phyloP scores from a whole-genome alignment of 345 rosid species.

The Balakata baccata region DNA sequence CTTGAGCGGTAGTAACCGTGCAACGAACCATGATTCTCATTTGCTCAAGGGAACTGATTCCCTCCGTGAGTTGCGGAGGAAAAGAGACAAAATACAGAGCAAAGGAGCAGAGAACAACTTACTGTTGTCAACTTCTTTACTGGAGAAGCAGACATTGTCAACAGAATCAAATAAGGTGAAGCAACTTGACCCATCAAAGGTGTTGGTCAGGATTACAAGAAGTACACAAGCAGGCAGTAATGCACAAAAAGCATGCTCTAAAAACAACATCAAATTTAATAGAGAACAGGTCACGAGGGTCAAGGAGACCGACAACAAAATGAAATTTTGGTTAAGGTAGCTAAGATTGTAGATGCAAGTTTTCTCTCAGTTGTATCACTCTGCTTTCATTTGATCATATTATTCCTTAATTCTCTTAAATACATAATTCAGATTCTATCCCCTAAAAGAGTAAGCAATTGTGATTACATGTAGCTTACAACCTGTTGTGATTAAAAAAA shows the following conservation, averaged over 20 bases:
- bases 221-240: conserved; percentile 18
- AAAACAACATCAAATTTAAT: conserved; percentile 12
- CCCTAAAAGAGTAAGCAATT: too few relatives aligned
- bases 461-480: too few relatives aligned
- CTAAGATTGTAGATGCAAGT: background rate
- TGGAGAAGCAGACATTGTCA: conserved; percentile 24
- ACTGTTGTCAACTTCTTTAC: conserved; percentile 18
- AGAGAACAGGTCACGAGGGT: conserved; percentile 20
- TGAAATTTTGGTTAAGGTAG: conserved; percentile 31
- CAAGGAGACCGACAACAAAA: conserved; percentile 13
- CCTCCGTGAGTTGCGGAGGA: conserved; percentile 35
- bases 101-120: conserved; percentile 34
- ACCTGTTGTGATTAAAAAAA: too few relatives aligned
- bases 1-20: conserved; percentile 22
- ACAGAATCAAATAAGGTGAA: conserved; percentile 23
- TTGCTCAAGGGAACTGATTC: conserved; percentile 42
- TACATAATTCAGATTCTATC: too few relatives aligned
- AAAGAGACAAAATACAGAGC: conserved; percentile 27
- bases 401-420: too few relatives aligned
- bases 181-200: conserved; percentile 30
- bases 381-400: background rate
- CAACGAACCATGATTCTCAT: conserved; percentile 17
- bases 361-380: too few relatives aligned
- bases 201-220: conserved; percentile 33
- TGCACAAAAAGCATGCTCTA: conserved; percentile 16